Evolutionary conservation across 1,284 basidiomycete species (phyloP).

Genomic region (Prillingera fragicola): DNA sequence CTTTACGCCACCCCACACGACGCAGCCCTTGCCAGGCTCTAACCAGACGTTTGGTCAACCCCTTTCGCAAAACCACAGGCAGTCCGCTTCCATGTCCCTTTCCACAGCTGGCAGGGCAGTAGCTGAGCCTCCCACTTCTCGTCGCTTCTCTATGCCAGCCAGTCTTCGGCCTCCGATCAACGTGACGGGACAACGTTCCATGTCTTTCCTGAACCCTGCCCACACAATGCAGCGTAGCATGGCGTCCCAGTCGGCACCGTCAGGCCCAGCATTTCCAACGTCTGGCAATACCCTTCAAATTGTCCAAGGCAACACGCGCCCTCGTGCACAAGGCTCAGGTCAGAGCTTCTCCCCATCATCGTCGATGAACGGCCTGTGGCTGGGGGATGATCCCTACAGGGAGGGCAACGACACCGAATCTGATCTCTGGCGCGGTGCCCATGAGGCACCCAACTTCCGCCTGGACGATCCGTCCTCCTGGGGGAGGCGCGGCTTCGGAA

Average conservation of each 20-base stretch:
- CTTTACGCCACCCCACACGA: neutral
- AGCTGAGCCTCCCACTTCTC: too few species aligned
- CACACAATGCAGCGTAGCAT: neutral
- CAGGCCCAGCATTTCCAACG: neutral
- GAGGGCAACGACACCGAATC: constrained; percentile 19
- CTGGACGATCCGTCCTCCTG: constrained; percentile 19
- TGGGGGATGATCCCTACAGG: neutral
- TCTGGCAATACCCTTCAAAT: constrained; percentile 1
- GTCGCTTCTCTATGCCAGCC: neutral
- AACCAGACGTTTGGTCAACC: neutral
- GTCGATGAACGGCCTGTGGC: neutral
- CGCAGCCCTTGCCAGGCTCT: neutral
- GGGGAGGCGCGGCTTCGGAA: constrained; percentile 16
- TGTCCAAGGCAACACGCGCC: neutral
- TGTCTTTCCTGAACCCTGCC: neutral
- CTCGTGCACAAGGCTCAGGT: neutral
- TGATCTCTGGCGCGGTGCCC: constrained; percentile 19
- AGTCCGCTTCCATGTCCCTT: too few species aligned
- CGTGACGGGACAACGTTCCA: neutral
- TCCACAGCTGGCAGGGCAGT: too few species aligned
- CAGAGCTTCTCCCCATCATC: neutral
- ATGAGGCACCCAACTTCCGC: constrained; percentile 12
- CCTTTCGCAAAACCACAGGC: too few species aligned
- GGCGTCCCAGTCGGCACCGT: neutral
- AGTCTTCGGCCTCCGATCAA: neutral